Evolutionary conservation across 106 monocot genomes (phyloP), one percentile per base, ranked within the genome.

Genomic region (Allium fistulosum): DNA sequence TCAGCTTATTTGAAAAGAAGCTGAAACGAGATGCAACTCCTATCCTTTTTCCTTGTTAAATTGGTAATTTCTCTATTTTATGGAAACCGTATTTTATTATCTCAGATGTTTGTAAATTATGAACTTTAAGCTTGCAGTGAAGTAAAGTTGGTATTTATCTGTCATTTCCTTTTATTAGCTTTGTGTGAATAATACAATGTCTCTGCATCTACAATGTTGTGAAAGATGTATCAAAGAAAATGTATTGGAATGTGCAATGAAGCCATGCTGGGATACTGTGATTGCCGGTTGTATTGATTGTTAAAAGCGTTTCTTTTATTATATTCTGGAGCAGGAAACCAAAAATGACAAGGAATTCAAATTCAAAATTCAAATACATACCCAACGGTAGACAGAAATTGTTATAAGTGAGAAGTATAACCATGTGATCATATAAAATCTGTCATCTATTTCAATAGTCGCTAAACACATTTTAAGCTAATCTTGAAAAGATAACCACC

Each of bases 31-130:
- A 89, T 73, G 80, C 66, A 10, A 66, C 87, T 58, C 92, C 92
- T 2, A 71, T 87, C 46, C 82, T 92, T n/a, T 99, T 92, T 65
- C 97, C 97, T 2, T 87, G 84, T 72, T 88, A 76, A 88, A 46
- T 46, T 18, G 26, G 8, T 5, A 50, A 51, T 12, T 18, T 48
- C 8, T 59, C 57, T 10, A 45, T 11, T 12, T 22, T 14, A 18
- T 49, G 65, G 7, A 45, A 48, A 57, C 16, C n/a, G 7, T 6
- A 8, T 46, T 22, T 15, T 58, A 53, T 7, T 57, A 5, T 49
- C 7, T 53, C 18, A 15, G 26, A 48, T 66, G 46, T 12, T 48
- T 58, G 27, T 58, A 74, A 55, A 66, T 66, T 64, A 64, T 64
- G 48, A 64, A 15, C 6, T 11, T 48, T 64, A 15, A 49, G 46